Conservation (phyloP, 2,329 filamentous ascomycete genomes). For the Fusarium sp. region DNA sequence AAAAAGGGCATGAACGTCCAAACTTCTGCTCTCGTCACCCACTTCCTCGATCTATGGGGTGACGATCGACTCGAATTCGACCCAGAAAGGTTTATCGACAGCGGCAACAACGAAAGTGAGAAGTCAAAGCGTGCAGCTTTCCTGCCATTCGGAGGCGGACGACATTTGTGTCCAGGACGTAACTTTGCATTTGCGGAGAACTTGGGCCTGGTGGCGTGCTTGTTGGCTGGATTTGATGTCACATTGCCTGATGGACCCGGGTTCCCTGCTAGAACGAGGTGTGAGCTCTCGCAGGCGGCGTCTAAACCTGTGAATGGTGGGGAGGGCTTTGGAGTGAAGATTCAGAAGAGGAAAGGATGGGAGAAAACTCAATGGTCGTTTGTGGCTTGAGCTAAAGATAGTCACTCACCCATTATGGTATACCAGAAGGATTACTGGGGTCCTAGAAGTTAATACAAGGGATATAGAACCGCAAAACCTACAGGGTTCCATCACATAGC, state of each 20-base stretch:
- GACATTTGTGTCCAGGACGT: constrained; percentile 27
- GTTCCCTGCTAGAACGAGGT: neutral
- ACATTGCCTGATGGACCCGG: neutral
- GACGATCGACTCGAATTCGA: constrained; percentile 20
- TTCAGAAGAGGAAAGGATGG: constrained; percentile 29
- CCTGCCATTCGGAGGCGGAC: constrained; percentile 28
- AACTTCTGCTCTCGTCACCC: constrained; percentile 12
- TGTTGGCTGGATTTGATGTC: constrained; percentile 32
- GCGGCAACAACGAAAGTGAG: constrained; percentile 3
- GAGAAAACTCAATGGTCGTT: constrained; percentile 26
- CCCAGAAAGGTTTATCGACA: constrained; percentile 29
- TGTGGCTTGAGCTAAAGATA: neutral
- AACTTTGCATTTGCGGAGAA: constrained; percentile 40
- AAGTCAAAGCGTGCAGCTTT: constrained; percentile 21
- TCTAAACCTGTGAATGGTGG: constrained; percentile 20
- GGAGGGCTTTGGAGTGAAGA: constrained; percentile 15
- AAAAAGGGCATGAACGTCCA: constrained; percentile 36
- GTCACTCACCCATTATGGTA: too few relatives aligned
- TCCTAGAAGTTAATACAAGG: too few relatives aligned
- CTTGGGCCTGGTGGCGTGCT: constrained; percentile 23
- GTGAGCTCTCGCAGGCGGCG: constrained; percentile 17
- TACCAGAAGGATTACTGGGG: too few relatives aligned
- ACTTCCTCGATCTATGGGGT: constrained; percentile 28
- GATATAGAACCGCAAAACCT: too few relatives aligned
- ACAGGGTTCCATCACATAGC: too few relatives aligned